phyloP scores from a whole-genome alignment of 345 rosid species.

The Pugionium cornutum region DNA sequence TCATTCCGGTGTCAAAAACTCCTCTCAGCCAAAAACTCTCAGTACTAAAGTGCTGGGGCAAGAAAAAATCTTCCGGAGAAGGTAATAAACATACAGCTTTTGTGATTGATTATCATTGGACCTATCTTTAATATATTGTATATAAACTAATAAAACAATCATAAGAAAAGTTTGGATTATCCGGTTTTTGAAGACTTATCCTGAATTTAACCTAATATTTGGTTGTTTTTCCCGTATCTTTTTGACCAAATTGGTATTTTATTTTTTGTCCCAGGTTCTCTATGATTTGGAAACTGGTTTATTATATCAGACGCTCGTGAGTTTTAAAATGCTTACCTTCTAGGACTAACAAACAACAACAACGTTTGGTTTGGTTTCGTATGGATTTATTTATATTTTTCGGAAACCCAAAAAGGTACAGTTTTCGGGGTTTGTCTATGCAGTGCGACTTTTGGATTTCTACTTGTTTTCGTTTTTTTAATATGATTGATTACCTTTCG shows the following conservation, averaged over 20 bases:
- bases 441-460: conserved; percentile 8
- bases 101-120: too few species aligned
- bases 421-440: conserved; percentile 24
- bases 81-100: conserved; percentile 14
- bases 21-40: conserved; percentile 41
- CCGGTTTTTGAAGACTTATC: too few species aligned
- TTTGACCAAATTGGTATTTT: neutral
- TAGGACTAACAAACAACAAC: conserved; percentile 34
- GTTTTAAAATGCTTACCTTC: conserved; percentile 11
- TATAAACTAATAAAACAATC: neutral
- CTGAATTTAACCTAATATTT: neutral
- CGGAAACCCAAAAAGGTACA: conserved; percentile 28
- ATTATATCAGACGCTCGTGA: neutral
- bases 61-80: conserved; percentile 38
- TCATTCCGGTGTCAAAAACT: conserved; percentile 68
- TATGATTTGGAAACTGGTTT: conserved; percentile 25
- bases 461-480: neutral
- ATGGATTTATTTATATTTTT: conserved; percentile 25
- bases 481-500: conserved; percentile 5
- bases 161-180: neutral
- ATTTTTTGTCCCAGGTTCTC: conserved; percentile 23
- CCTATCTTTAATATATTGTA: too few species aligned
- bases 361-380: conserved; percentile 29
- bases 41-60: conserved; percentile 34
- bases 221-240: neutral